A percentile compares a stretch with the other conserved stretches of the same genome.
Evolutionary conservation across 805 yeast genomes (phyloP).

Genomic region (Kuraishia piskuri): DNA sequence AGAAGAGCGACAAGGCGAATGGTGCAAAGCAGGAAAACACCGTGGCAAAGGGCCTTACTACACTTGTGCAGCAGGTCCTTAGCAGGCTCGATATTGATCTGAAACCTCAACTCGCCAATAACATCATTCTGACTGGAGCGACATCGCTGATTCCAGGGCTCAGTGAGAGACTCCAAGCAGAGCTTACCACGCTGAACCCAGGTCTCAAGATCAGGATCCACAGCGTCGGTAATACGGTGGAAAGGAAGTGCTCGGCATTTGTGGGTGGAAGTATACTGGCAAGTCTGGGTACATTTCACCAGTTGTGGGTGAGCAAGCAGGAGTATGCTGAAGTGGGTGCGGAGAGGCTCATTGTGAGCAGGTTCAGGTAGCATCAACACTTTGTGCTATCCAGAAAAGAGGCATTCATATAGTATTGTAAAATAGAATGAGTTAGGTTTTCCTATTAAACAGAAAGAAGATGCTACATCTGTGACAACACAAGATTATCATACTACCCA

Average conservation of each 20-base stretch:
- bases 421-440: neutral
- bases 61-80: conserved; percentile 46
- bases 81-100: conserved; percentile 69
- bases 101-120: conserved; percentile 80
- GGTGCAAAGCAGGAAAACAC: conserved; percentile 7
- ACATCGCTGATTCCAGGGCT: conserved; percentile 74
- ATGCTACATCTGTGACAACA: neutral
- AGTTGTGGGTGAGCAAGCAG: conserved; percentile 82
- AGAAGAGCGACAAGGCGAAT: conserved; percentile 3
- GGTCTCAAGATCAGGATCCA: conserved; percentile 80
- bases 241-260: conserved; percentile 80
- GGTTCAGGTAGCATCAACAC: conserved; percentile 53
- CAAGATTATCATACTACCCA: neutral
- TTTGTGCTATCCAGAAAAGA: neutral
- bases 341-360: conserved; percentile 67
- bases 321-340: conserved; percentile 88
- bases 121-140: conserved; percentile 82
- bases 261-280: conserved; percentile 87
- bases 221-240: conserved; percentile 69
- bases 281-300: conserved; percentile 89
- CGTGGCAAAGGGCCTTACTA: conserved; percentile 36
- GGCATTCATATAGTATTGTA: neutral
- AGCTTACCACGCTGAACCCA: conserved; percentile 62
- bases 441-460: too few relatives aligned
- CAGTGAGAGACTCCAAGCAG: conserved; percentile 66